Base-by-base conservation (phyloP, 108 stramenopile genomes). In the Nannochloropsis granulata region DNA sequence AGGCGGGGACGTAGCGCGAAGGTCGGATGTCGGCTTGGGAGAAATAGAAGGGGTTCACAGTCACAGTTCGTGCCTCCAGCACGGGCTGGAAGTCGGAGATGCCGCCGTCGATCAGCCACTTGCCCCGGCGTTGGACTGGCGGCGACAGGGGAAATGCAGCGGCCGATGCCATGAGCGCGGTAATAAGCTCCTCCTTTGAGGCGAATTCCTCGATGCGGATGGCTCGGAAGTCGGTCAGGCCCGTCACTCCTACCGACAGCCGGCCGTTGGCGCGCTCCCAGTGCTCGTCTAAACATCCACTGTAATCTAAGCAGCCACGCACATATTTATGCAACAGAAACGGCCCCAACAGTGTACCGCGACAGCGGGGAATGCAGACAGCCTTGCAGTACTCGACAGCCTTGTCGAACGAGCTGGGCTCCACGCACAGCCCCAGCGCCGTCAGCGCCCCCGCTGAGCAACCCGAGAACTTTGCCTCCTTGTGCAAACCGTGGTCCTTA, bases 401-500 rank as follows among this genome's bases (percentile, higher is more conserved):
- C 84, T 88, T 25, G 81, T 86, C 86, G 34, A 43, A 83, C 13
- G 79, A n/a, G 19, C 87, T 81, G 14, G 86, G 84, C 88, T 88
- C 89, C 23, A 87, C 45, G 2, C 46, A 87, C 44, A 90, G 21
- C 23, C 89, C 90, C 12, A 83, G 80, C 25, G 90, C 90, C 25
- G 90, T 85, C 44, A 90, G 84, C 21, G 89, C 89, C 16, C 90
- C 90, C 2, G 90, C 90, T 2, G 89, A 90, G 82, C 90, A 89
- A 13, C 90, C 90, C 46, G 83, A 83, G 44, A 87, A 86, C 23
- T 23, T 84, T 45, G 86, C 88, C 79, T 24, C 90, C 13, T 82
- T 85, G 44, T 89, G 86, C 23, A 89, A 45, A 0, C 82, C 85
- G 78, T 86, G 84, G 25, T 89, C 90, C 23, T 85, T 79, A 19